phyloP scores from a whole-genome alignment of 1,139 yeast genomes.

The Martiniozyma asiatica region DNA sequence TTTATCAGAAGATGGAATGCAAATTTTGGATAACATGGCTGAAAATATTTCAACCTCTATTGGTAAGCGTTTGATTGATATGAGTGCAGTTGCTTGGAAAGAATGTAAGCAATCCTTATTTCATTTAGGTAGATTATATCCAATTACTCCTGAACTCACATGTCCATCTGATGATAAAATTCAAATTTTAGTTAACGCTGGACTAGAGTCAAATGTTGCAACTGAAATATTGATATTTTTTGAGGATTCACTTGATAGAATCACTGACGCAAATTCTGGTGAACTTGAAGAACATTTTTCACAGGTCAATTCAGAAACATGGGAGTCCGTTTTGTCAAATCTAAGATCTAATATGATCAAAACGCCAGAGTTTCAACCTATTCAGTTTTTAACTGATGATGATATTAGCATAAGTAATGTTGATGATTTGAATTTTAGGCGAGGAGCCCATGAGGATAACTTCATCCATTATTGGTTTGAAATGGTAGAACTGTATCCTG shows the following conservation, averaged over 20 bases:
- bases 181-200: no score
- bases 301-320: conserved; percentile 19
- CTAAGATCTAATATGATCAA: conserved; percentile 5
- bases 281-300: conserved; percentile 19
- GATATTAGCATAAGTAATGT: conserved; percentile 18
- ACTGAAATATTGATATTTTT: conserved; percentile 25
- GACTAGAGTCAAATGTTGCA: conserved; percentile 31
- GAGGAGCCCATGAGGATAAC: conserved; percentile 25
- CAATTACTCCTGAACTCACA: conserved; percentile 36
- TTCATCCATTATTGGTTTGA: conserved; percentile 37
- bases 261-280: conserved; percentile 15
- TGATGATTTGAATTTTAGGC: conserved; percentile 29
- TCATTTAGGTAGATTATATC: conserved; percentile 26
- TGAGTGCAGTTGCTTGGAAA: conserved; percentile 26
- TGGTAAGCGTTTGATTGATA: conserved; percentile 27
- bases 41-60: conserved; percentile 23
- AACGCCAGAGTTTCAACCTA: conserved; percentile 18
- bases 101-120: conserved; percentile 17
- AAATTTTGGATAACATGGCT: conserved; percentile 13
- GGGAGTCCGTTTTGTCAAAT: conserved; percentile 8
- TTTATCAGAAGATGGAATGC: conserved; percentile 19
- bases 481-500: conserved; percentile 39
- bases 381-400: conserved; percentile 21
- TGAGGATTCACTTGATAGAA: conserved; percentile 13
- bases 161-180: conserved; percentile 41